A percentile compares a stretch with the other conserved stretches of the same genome.
Conservation (phyloP, 2,329 filamentous ascomycete genomes). For the Talaromyces sp. region DNA sequence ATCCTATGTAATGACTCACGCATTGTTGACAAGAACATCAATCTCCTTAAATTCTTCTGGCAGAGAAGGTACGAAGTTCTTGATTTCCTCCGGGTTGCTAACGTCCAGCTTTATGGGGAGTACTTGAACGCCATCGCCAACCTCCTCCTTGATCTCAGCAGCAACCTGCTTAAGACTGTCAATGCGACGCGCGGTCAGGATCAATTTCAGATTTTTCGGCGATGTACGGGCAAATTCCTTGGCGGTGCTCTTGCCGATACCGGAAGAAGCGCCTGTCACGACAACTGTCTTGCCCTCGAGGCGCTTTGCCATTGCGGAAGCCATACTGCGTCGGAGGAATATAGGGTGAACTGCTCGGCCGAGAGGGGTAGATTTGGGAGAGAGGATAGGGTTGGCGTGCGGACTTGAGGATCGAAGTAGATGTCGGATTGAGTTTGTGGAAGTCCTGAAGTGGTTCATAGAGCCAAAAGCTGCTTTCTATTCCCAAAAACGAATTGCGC, state of each 20-base stretch:
- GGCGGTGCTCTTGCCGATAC: constrained; percentile 77
- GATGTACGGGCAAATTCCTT: constrained; percentile 89
- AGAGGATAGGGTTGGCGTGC: not conserved
- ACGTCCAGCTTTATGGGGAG: constrained; percentile 84
- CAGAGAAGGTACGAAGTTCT: constrained; percentile 69
- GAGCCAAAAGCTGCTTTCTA: constrained; percentile 12
- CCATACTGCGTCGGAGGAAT: constrained; percentile 55
- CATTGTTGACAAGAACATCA: constrained; percentile 93
- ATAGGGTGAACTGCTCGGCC: constrained; percentile 20
- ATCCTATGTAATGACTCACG: constrained; percentile 71
- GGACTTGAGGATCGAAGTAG: constrained; percentile 22
- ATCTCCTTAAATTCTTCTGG: constrained; percentile 83
- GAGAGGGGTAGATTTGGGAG: not conserved
- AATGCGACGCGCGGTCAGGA: constrained; percentile 84
- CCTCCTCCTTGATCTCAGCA: constrained; percentile 72
- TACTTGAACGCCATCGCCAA: constrained; percentile 79
- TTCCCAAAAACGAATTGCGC: constrained; percentile 4
- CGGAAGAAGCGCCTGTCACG: constrained; percentile 89
- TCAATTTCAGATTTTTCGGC: constrained; percentile 76
- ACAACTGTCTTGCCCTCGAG: constrained; percentile 91
- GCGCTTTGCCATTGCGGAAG: constrained; percentile 74
- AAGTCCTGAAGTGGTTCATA: constrained; percentile 33
- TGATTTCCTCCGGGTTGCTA: constrained; percentile 74
- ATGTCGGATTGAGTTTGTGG: constrained; percentile 26
- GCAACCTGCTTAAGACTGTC: constrained; percentile 78